phyloP scores from a whole-genome alignment of 2,329 filamentous ascomycete genomes.

The Neurospora sp. region DNA sequence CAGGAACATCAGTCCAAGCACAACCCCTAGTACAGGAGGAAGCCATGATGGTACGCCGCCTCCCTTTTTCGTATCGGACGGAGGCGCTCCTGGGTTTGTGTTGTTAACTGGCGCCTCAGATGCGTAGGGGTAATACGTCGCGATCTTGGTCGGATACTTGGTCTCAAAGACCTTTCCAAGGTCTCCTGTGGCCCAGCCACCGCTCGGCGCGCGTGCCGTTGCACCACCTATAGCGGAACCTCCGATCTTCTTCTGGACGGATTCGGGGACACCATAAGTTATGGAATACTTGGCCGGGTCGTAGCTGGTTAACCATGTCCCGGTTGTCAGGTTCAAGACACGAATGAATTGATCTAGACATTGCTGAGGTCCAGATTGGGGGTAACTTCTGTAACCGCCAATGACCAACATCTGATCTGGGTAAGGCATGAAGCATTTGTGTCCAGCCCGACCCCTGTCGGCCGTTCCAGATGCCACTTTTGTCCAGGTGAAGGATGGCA shows the following conservation, averaged over 20 bases:
- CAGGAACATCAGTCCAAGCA: constrained; percentile 48
- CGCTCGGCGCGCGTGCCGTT: constrained; percentile 54
- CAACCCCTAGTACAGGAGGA: constrained; percentile 50
- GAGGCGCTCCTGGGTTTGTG: constrained; percentile 9
- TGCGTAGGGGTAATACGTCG: constrained; percentile 51
- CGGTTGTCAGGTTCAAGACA: constrained; percentile 63
- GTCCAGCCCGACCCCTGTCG: constrained; percentile 52
- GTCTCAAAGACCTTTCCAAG: constrained; percentile 44
- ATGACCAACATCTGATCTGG: constrained; percentile 73
- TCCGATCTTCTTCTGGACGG: constrained; percentile 56
- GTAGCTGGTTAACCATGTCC: constrained; percentile 61
- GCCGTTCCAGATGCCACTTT: constrained; percentile 32
- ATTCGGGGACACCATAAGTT: constrained; percentile 59
- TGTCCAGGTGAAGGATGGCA: constrained; percentile 76
- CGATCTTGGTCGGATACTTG: constrained; percentile 47
- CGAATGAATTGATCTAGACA: constrained; percentile 44
- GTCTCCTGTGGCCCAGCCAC: constrained; percentile 39
- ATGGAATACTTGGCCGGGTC: constrained; percentile 47
- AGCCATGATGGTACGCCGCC: constrained; percentile 45
- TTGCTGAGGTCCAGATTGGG: constrained; percentile 7
- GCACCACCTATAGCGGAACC: constrained; percentile 57
- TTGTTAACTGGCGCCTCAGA: constrained; percentile 21
- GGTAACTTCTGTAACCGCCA: constrained; percentile 48
- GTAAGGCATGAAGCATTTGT: constrained; percentile 66
- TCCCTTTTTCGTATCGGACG: constrained; percentile 12